Evolutionary conservation across 2,329 filamentous ascomycete genomes (phyloP).

Genomic region (Venturia effusa): DNA sequence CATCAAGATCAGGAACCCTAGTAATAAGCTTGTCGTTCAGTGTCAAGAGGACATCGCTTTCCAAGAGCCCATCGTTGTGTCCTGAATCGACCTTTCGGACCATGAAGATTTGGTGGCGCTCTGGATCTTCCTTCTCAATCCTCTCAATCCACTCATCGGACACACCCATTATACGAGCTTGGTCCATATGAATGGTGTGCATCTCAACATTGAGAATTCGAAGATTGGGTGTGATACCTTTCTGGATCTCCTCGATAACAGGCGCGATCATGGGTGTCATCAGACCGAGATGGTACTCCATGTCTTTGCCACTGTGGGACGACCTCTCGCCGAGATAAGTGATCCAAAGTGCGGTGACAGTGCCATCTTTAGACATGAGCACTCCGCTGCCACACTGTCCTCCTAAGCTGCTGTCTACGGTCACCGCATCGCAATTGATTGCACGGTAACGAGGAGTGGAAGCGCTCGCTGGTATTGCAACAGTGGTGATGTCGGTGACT

Average conservation of each 20-base stretch:
- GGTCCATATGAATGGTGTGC: slow-evolving; percentile 90
- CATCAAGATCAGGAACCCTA: slow-evolving; percentile 79
- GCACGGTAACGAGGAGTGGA: slow-evolving; percentile 87
- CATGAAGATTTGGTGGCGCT: slow-evolving; percentile 96
- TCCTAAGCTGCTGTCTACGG: slow-evolving; percentile 85
- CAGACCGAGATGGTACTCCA: slow-evolving; percentile 92
- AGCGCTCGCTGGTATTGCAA: slow-evolving; percentile 88
- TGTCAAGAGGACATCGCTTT: slow-evolving; percentile 87
- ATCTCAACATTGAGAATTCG: slow-evolving; percentile 92
- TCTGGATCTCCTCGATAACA: slow-evolving; percentile 76
- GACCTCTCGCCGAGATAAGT: slow-evolving; percentile 90
- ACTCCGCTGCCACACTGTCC: slow-evolving; percentile 92
- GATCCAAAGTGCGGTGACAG: slow-evolving; percentile 90
- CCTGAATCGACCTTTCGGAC: slow-evolving; percentile 76
- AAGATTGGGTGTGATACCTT: slow-evolving; percentile 66
- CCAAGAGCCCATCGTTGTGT: slow-evolving; percentile 55
- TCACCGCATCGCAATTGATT: slow-evolving; percentile 93
- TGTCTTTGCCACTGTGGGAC: slow-evolving; percentile 68
- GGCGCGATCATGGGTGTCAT: slow-evolving; percentile 81
- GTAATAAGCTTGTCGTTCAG: slow-evolving; percentile 90
- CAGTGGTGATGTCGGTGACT: slow-evolving; percentile 94
- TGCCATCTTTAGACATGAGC: slow-evolving; percentile 77
- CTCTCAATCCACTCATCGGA: slow-evolving; percentile 91
- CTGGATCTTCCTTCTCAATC: slow-evolving; percentile 77
- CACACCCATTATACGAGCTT: slow-evolving; percentile 94